Base-by-base conservation (phyloP, 2,329 filamentous ascomycete species). In the Talaromyces sp. region DNA sequence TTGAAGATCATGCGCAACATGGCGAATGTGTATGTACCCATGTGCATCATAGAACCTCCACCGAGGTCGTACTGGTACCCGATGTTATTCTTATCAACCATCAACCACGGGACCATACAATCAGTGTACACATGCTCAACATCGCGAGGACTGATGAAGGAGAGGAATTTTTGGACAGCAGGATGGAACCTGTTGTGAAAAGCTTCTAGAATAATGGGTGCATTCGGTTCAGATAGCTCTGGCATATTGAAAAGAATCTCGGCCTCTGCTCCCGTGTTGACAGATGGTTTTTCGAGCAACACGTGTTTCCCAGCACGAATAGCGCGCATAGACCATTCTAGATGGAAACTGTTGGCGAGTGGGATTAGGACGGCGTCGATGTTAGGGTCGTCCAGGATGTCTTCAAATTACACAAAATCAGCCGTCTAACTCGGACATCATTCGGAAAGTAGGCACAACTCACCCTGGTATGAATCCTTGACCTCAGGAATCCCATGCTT, bases 221-320 rank as follows among this genome's bases (percentile, higher is more conserved):
- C 71, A 10, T 70, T 67, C 4, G 72, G 69, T 4, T 67, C 52
- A 2, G 63, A 64, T 36, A 62, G 2, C 54, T 60, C 36, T 1
- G 74, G 72, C 25, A 71, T 69, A 33, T 66, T 67, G 67, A 83
- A 82, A 30, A 84, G 73, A 0, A 67, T 63, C 27, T 70, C 67
- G 6, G 80, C 81, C 65, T 85, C 80, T 0, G 57, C 60, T 7
- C 71, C 67, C 63, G 81, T 83, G 32, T 73, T 74, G 19, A 73
- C 74, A 2, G 77, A 75, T 0, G 82, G 81, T 68, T 84, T 84
- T 67, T 84, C 82, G 3, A 84, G 70, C 0, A 85, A 75, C 22
- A 85, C 81, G 66, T 84, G 82, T 65, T 84, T 84, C 8, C 80
- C 80, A 1, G 76, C 77, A 30, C 70, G 66, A 22, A 85, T 71